Evolutionary conservation across 2,329 filamentous ascomycete species (phyloP).

Genomic region (Verticillium alfalfae): DNA sequence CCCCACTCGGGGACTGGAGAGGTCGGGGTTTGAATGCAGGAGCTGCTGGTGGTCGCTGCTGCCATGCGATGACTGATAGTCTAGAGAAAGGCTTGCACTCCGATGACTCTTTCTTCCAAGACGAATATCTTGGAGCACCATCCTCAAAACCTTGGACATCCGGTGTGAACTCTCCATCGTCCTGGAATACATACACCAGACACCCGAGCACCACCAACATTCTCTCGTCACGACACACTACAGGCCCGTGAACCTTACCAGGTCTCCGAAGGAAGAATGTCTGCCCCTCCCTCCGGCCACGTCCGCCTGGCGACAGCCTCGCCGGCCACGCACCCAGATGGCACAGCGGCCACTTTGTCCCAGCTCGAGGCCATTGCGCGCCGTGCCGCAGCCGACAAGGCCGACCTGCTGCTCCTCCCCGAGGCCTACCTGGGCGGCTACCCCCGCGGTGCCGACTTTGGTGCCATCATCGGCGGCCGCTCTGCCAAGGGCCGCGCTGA

Average conservation of each 20-base stretch:
- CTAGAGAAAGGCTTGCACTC: neutral
- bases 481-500: conserved; percentile 69
- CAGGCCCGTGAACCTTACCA: neutral
- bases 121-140: neutral
- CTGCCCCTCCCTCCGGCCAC: conserved; percentile 11
- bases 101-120: neutral
- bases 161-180: no score
- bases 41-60: neutral
- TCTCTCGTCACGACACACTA: neutral
- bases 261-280: conserved; percentile 1
- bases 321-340: conserved; percentile 44
- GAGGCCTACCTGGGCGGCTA: conserved; percentile 93
- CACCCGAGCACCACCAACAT: neutral
- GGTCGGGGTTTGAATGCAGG: neutral
- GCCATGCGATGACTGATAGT: neutral
- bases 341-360: conserved; percentile 52
- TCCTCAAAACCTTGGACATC: neutral
- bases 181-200: neutral
- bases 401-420: conserved; percentile 77
- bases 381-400: conserved; percentile 48
- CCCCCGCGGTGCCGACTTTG: conserved; percentile 75
- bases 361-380: conserved; percentile 59
- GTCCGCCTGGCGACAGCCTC: conserved; percentile 53
- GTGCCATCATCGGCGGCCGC: conserved; percentile 66
- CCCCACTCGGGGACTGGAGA: neutral